phyloP scores from a whole-genome alignment of 2,329 filamentous ascomycete species.

The Monosporascus sp. region DNA sequence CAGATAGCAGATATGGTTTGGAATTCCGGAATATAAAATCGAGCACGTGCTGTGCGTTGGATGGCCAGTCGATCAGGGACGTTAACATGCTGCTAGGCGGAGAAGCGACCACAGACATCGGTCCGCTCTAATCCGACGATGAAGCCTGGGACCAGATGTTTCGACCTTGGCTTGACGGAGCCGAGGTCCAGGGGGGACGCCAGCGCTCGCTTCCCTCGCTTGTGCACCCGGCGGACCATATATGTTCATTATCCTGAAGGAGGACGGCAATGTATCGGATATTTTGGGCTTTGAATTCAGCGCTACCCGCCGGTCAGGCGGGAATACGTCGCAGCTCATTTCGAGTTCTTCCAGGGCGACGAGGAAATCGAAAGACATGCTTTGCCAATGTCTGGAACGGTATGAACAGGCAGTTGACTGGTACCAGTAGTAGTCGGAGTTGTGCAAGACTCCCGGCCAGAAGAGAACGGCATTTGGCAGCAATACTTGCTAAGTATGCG shows the following conservation, averaged over 20 bases:
- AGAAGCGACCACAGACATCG: not conserved
- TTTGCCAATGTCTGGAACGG: not conserved
- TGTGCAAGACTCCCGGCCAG: not conserved
- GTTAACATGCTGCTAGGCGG: not conserved
- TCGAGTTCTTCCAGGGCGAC: not conserved
- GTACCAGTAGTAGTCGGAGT: not conserved
- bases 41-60: not conserved
- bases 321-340: not conserved
- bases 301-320: slow-evolving; percentile 3
- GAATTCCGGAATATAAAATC: not conserved
- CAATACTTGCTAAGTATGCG: not conserved
- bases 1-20: not conserved
- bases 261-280: slow-evolving; percentile 1
- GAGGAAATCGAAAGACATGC: slow-evolving; percentile 2
- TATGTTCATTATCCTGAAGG: slow-evolving; percentile 3
- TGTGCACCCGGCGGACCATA: slow-evolving; percentile 1
- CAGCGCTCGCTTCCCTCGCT: not conserved
- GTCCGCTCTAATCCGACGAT: not conserved
- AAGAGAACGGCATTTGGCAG: not conserved
- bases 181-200: not conserved
- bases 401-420: not conserved
- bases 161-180: not conserved
- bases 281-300: slow-evolving; percentile 4
- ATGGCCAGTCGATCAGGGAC: not conserved
- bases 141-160: not conserved